A percentile compares a stretch with the other conserved stretches of the same genome.
phyloP scores from a whole-genome alignment of 495 filamentous ascomycete species.

The Tuber brumale region DNA sequence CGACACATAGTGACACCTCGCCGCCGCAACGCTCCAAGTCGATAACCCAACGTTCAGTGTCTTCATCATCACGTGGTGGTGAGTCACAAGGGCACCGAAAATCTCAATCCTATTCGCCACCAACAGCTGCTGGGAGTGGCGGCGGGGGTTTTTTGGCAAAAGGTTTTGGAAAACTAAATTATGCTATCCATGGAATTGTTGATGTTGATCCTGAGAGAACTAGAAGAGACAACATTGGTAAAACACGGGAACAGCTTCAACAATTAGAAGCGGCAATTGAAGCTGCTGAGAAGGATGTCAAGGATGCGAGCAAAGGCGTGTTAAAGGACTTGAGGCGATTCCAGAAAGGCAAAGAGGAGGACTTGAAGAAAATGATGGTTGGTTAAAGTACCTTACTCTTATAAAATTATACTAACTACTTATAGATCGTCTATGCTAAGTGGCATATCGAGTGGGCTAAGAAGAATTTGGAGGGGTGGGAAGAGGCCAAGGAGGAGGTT shows the following conservation, averaged over 20 bases:
- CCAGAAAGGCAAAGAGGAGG: constrained; percentile 87
- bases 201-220: constrained; percentile 93
- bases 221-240: constrained; percentile 85
- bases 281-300: constrained; percentile 82
- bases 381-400: constrained; percentile 41
- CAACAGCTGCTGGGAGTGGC: constrained; percentile 21
- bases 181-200: constrained; percentile 91
- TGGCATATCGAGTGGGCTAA: constrained; percentile 98
- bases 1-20: constrained; percentile 72
- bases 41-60: constrained; percentile 36
- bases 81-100: constrained; percentile 26
- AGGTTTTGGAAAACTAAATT: constrained; percentile 89
- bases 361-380: constrained; percentile 93
- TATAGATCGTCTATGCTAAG: constrained; percentile 80
- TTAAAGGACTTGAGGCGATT: constrained; percentile 85
- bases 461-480: constrained; percentile 93
- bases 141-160: constrained; percentile 47
- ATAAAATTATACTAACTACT: constrained; percentile 1
- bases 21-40: constrained; percentile 47
- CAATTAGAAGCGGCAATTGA: constrained; percentile 84
- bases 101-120: constrained; percentile 27
- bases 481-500: constrained; percentile 87
- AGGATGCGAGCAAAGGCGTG: constrained; percentile 78
- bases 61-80: constrained; percentile 39
- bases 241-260: constrained; percentile 68